A percentile compares a stretch with the other conserved stretches of the same genome.
Conservation (phyloP, 2,329 filamentous ascomycete genomes). For the Ceratocystis huliohia region DNA sequence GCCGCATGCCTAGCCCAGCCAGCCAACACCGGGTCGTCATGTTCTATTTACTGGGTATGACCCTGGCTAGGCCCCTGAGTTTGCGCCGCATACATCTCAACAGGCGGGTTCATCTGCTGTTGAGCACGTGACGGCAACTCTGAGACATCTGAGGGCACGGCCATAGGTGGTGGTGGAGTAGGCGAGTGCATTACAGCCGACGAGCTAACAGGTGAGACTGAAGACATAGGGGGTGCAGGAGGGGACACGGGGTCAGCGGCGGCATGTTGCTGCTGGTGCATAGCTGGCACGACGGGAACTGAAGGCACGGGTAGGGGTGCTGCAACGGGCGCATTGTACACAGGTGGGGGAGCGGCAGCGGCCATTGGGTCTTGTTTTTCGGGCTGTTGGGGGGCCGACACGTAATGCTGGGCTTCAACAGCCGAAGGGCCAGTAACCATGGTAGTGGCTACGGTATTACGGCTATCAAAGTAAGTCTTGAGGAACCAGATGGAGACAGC, state of each 20-base stretch:
- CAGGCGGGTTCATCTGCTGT: conserved; percentile 13
- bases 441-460: conserved; percentile 24
- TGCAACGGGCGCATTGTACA: neutral
- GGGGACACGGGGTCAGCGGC: neutral
- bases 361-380: neutral
- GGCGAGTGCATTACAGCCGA: conserved; percentile 3
- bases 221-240: neutral
- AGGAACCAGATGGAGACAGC: conserved; percentile 30
- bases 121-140: conserved; percentile 48
- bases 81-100: conserved; percentile 12
- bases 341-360: neutral
- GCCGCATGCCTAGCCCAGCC: neutral
- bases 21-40: no score
- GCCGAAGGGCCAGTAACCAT: conserved; percentile 17
- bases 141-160: conserved; percentile 26
- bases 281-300: neutral
- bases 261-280: neutral
- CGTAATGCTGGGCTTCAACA: conserved; percentile 22
- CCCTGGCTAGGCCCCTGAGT: neutral
- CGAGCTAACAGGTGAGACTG: neutral
- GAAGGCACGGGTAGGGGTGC: neutral
- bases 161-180: neutral
- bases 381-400: neutral
- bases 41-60: neutral
- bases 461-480: conserved; percentile 29